phyloP scores from a whole-genome alignment of 768 basidiomycete genomes.

The Fomitopsis pulvina region DNA sequence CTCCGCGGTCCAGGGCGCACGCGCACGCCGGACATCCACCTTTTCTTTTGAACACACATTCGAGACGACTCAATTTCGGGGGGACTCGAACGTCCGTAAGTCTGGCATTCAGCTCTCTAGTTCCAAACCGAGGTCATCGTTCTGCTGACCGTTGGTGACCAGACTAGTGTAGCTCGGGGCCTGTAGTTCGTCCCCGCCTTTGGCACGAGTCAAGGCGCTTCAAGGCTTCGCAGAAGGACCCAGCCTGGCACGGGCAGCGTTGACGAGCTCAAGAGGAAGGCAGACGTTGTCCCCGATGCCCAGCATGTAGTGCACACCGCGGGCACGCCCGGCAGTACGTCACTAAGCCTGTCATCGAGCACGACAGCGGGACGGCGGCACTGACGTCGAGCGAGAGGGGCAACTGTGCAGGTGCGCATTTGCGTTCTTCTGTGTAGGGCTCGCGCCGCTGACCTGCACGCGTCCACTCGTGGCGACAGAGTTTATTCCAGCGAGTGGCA shows the following conservation, averaged over 20 bases:
- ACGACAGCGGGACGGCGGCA: not conserved
- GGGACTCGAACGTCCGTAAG: too few relatives aligned
- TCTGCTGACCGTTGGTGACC: too few relatives aligned
- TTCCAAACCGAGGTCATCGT: too few relatives aligned
- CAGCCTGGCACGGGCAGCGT: conserved; percentile 23
- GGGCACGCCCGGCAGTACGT: not conserved
- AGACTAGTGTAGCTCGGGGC: conserved; percentile 32
- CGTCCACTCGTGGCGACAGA: conserved; percentile 26
- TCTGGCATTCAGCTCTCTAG: too few relatives aligned
- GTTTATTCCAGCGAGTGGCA: conserved; percentile 77
- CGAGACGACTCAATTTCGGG: too few relatives aligned
- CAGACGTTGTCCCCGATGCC: conserved; percentile 16
- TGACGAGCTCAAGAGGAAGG: conserved; percentile 21
- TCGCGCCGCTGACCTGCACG: not conserved
- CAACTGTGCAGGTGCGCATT: not conserved
- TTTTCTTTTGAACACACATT: too few relatives aligned
- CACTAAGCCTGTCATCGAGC: not conserved
- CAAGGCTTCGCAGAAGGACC: conserved; percentile 33
- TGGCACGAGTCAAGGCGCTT: conserved; percentile 65
- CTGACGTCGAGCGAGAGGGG: not conserved
- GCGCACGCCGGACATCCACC: too few relatives aligned
- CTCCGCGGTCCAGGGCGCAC: too few relatives aligned
- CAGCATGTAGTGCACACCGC: conserved; percentile 25
- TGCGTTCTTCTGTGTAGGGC: not conserved
- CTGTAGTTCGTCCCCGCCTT: conserved; percentile 71